Base-by-base conservation (phyloP, 306 rosid species). In the Coriaria nepalensis region DNA sequence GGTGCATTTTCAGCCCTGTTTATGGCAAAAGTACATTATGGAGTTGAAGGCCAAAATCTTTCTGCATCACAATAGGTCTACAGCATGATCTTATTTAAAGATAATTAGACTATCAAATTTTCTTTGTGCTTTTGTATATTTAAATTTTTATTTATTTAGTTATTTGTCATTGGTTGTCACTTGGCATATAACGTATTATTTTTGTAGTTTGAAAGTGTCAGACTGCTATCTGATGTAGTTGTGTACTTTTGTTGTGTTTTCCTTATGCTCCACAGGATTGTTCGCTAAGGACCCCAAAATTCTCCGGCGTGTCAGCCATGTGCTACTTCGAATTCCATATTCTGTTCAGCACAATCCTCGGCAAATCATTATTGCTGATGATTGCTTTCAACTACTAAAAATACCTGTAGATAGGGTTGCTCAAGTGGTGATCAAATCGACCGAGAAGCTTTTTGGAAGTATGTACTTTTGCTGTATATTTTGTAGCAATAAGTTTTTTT, bases 401-500 rank as follows among this genome's bases (percentile, higher is more conserved):
- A 53, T 80, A 59, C 94, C 98, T 51, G 71, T 63, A 56, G 83
- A 79, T 33, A 82, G 82, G 73, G 62, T 76, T 71, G 70, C 77
- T 62, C 94, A 85, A 63, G 94, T 78, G 57, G 83, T 92, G 68
- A 57, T 68, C 64, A 92, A 73, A 66, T 78, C 93, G 47, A 60
- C 81, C 2, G 94, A 82, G 77, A 82, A 80, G 75, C 77, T 73
- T 61, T 92, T 77, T 61, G 98, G 96, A 72, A 82, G 98, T 86
- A 92, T 33, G 96, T 53, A 64, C 54, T 66, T 71, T 57, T 56
- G 35, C 55, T 40, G 8, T 51, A 9, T 37, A 15, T 20, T 20
- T 59, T 65, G 45, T 49, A 37, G 46, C 57, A 33, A 41, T 64
- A 15, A 39, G 45, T 51, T 55, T 35, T 32, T 44, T 33, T 42